These are phyloP conservation scores for Xanthoconium stramineum DNA, from an alignment of 768 basidiomycete genomes.

Conservation along the genomic window DNA sequence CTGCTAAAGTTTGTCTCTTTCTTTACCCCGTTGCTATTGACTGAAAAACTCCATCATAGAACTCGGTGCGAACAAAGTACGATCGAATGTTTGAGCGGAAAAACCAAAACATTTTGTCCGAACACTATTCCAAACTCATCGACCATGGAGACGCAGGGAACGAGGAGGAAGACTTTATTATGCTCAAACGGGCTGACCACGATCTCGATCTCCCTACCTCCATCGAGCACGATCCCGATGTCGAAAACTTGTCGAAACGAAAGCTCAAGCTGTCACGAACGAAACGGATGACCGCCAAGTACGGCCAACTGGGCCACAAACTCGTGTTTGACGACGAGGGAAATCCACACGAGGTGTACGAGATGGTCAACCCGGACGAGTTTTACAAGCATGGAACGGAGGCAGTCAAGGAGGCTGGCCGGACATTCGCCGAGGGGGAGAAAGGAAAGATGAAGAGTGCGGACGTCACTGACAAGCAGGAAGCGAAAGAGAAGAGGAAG, in stretches of 20 bases:
- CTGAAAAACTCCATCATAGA: conserved; percentile 21
- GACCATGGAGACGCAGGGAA: conserved; percentile 54
- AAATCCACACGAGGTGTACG: conserved; percentile 74
- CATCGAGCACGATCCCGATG: conserved; percentile 32
- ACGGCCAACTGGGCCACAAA: conserved; percentile 60
- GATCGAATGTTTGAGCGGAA: conserved; percentile 97
- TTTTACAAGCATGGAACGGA: conserved; percentile 64
- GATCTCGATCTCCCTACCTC: conserved; percentile 58
- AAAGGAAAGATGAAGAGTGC: conserved; percentile 64
- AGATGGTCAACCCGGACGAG: conserved; percentile 73
- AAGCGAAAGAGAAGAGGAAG: conserved; percentile 81
- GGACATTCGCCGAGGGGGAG: conserved; percentile 71
- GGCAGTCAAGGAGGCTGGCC: conserved; percentile 63
- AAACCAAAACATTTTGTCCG: conserved; percentile 88
- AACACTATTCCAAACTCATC: conserved; percentile 86
- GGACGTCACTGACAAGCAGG: conserved; percentile 74
- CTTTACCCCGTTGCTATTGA: background rate
- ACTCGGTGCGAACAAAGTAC: conserved; percentile 81
- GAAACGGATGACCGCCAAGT: conserved; percentile 67
- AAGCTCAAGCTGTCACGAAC: conserved; percentile 73
- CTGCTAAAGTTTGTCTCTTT: conserved; percentile 39
- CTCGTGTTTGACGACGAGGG: conserved; percentile 92
- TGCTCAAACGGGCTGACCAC: conserved; percentile 89
- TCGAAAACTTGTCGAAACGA: conserved; percentile 75
- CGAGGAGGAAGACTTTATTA: conserved; percentile 83